These are phyloP conservation scores for Cylindricascospora bacillispora DNA, from an alignment of 1,139 yeast genomes.

Conservation along the genomic window DNA sequence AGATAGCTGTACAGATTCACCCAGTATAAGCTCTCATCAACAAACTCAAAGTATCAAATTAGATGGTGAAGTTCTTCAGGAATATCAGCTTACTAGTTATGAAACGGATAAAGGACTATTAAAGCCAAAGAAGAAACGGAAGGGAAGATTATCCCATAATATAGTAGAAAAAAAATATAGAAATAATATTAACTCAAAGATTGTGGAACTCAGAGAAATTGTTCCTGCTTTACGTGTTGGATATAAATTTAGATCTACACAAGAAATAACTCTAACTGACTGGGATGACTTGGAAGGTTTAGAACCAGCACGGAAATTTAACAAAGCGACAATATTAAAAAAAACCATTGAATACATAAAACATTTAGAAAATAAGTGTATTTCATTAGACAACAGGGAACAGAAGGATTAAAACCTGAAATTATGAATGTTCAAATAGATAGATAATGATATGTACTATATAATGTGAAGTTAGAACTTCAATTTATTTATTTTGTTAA, in stretches of 20 bases:
- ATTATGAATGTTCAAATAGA: too few relatives aligned
- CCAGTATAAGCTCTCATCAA: too few relatives aligned
- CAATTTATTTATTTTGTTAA: too few relatives aligned
- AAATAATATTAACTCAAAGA: constrained; percentile 59
- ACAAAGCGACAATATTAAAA: constrained; percentile 77
- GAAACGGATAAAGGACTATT: too few relatives aligned
- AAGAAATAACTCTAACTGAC: constrained; percentile 24
- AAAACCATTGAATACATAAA: constrained; percentile 85
- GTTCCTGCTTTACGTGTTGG: constrained; percentile 47
- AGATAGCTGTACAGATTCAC: too few relatives aligned
- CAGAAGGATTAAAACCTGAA: background rate
- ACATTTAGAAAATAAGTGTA: constrained; percentile 67
- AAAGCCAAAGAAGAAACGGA: too few relatives aligned
- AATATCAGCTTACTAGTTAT: too few relatives aligned
- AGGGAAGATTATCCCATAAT: constrained; percentile 53
- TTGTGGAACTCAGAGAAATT: constrained; percentile 51
- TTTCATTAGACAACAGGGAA: too few relatives aligned
- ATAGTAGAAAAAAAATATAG: constrained; percentile 68
- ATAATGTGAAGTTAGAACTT: too few relatives aligned
- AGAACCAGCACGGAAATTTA: constrained; percentile 74
- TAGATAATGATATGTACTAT: too few relatives aligned
- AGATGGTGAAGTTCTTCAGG: too few relatives aligned
- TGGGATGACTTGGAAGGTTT: constrained; percentile 55
- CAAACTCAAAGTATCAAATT: too few relatives aligned
- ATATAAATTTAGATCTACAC: constrained; percentile 26